phyloP scores from a whole-genome alignment of 768 basidiomycete genomes.

The Trametes gibbosa region DNA sequence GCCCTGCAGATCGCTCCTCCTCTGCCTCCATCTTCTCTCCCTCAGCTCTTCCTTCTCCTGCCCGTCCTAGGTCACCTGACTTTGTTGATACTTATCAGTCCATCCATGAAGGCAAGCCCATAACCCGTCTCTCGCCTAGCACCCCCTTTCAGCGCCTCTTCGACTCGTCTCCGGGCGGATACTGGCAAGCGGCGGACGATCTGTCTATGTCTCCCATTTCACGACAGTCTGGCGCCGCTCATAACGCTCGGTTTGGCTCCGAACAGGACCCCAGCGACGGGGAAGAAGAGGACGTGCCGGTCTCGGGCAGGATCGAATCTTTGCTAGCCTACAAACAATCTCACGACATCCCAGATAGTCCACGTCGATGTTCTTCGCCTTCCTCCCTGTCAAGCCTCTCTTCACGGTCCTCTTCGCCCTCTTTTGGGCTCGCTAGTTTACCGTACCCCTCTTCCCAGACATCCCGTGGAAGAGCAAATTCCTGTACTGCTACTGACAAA shows the following conservation, averaged over 20 bases:
- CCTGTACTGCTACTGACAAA: conserved; percentile 1
- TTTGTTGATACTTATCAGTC: background rate
- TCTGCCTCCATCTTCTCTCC: conserved; percentile 5
- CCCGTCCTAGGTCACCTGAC: background rate
- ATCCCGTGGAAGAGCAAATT: background rate
- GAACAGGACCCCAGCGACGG: background rate
- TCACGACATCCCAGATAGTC: conserved; percentile 6
- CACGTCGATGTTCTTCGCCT: conserved; percentile 5
- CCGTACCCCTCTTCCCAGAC: conserved; percentile 15
- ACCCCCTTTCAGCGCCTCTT: conserved; percentile 20
- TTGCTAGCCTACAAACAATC: conserved; percentile 17
- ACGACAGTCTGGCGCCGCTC: background rate
- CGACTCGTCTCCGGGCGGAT: conserved; percentile 19
- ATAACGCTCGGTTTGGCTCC: background rate
- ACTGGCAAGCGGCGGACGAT: conserved; percentile 14
- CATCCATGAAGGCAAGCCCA: background rate
- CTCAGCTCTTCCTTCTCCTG: background rate
- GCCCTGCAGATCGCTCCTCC: conserved; percentile 4
- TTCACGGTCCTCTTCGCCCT: conserved; percentile 16
- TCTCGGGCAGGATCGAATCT: conserved; percentile 15
- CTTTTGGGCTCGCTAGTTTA: background rate
- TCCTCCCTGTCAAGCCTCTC: conserved; percentile 20
- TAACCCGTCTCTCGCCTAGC: conserved; percentile 10
- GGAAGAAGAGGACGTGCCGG: background rate
- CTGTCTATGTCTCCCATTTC: conserved; percentile 15